These are phyloP conservation scores for Aristolochia contorta DNA, from an alignment of 164 flowering plant species.

Conservation along the genomic window DNA sequence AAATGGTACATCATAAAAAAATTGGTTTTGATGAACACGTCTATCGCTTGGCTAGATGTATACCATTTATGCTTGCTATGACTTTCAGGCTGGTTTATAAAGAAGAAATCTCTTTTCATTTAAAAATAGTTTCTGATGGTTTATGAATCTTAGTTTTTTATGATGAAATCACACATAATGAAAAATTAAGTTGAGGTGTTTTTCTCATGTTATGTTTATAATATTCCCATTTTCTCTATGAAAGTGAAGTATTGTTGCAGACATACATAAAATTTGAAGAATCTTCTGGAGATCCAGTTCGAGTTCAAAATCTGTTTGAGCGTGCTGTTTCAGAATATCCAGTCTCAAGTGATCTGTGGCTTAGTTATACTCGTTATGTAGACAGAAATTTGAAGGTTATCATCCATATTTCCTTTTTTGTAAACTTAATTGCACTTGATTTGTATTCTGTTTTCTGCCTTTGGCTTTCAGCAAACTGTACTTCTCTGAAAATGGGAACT, in stretches of 20 bases:
- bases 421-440: too few species aligned
- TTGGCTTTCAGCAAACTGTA: not conserved
- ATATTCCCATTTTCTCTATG: not conserved
- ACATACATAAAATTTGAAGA: conserved; percentile 76
- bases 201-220: not conserved
- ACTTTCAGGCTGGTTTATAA: too few species aligned
- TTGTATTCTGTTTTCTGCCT: not conserved
- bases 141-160: too few species aligned
- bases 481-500: not conserved
- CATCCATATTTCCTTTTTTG: conserved; percentile 2
- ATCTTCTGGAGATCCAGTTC: conserved; percentile 48
- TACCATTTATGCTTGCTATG: too few species aligned
- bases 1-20: too few species aligned
- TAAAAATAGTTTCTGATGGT: too few species aligned
- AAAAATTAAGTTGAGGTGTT: not conserved
- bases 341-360: conserved; percentile 79
- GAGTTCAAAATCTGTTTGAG: conserved; percentile 79
- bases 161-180: too few species aligned
- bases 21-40: too few species aligned
- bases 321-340: conserved; percentile 87
- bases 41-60: too few species aligned
- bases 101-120: too few species aligned
- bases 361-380: conserved; percentile 66
- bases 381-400: conserved; percentile 80
- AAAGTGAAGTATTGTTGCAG: conserved; percentile 30